Conservation (phyloP, 2,329 filamentous ascomycete species). For the Penicillium italicum region DNA sequence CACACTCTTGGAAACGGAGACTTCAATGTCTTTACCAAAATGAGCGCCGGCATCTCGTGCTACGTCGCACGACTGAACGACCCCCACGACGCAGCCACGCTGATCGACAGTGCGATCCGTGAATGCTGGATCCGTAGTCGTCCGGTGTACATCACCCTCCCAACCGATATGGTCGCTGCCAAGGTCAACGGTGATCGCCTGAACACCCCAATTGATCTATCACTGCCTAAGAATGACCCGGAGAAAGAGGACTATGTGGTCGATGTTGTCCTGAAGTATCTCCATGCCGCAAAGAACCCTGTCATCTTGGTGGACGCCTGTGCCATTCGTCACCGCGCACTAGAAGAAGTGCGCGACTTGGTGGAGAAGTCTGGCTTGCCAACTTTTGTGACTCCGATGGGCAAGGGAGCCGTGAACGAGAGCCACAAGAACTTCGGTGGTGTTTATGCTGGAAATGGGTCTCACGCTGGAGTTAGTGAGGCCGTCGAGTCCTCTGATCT, state of each 20-base stretch:
- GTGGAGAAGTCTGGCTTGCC: slow-evolving; percentile 71
- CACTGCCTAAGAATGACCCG: slow-evolving; percentile 60
- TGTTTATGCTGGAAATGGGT: slow-evolving; percentile 78
- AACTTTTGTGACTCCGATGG: slow-evolving; percentile 86
- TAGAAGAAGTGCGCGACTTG: slow-evolving; percentile 69
- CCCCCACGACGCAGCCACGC: slow-evolving; percentile 63
- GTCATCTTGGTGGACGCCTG: slow-evolving; percentile 81
- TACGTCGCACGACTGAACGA: slow-evolving; percentile 68
- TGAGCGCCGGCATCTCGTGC: slow-evolving; percentile 69
- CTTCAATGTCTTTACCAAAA: slow-evolving; percentile 77
- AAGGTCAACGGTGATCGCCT: slow-evolving; percentile 72
- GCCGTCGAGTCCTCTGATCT: slow-evolving; percentile 42
- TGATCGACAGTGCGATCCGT: slow-evolving; percentile 74
- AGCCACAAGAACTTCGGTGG: slow-evolving; percentile 71
- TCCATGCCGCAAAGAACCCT: slow-evolving; percentile 69
- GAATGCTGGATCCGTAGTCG: slow-evolving; percentile 71
- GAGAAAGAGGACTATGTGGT: slow-evolving; percentile 81
- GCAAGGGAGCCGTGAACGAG: slow-evolving; percentile 80
- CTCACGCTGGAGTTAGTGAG: slow-evolving; percentile 50
- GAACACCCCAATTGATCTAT: slow-evolving; percentile 65
- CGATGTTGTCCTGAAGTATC: slow-evolving; percentile 68
- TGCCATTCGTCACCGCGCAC: slow-evolving; percentile 69
- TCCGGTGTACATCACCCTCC: slow-evolving; percentile 79
- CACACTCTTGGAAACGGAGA: slow-evolving; percentile 74
- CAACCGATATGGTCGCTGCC: slow-evolving; percentile 73